Conservation (phyloP, 2,329 filamentous ascomycete genomes). For the Colletotrichum sp. region DNA sequence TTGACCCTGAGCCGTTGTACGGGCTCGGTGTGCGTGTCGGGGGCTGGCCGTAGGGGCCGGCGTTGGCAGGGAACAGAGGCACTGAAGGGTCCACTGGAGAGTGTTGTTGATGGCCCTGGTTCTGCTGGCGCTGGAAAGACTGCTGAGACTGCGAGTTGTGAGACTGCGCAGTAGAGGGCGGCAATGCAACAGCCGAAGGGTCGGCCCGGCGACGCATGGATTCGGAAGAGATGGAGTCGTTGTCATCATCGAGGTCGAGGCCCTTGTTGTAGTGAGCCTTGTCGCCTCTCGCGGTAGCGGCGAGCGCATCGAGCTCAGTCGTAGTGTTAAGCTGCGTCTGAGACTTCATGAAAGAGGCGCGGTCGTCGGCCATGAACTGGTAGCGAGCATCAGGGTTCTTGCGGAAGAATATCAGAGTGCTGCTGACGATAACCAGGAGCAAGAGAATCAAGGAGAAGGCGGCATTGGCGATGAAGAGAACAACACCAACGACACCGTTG, state of each 20-base stretch:
- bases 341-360: conserved; percentile 97
- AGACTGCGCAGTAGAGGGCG: conserved; percentile 28
- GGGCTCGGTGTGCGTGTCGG: conserved; percentile 40
- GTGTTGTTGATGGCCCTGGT: conserved; percentile 30
- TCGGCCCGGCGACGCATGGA: conserved; percentile 41
- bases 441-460: conserved; percentile 82
- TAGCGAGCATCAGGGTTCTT: conserved; percentile 96
- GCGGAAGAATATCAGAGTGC: conserved; percentile 74
- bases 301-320: conserved; percentile 89
- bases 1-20: conserved; percentile 34
- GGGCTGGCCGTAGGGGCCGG: conserved; percentile 26
- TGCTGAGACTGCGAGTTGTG: conserved; percentile 24
- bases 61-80: conserved; percentile 46
- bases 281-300: conserved; percentile 85
- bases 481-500: conserved; percentile 85
- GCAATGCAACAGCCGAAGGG: conserved; percentile 24
- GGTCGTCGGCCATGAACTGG: conserved; percentile 95
- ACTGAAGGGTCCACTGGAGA: conserved; percentile 48
- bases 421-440: conserved; percentile 74
- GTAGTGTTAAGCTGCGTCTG: conserved; percentile 78
- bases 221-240: conserved; percentile 44
- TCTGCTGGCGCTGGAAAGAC: conserved; percentile 26
- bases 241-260: conserved; percentile 46
- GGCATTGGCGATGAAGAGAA: conserved; percentile 89
- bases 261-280: conserved; percentile 51